Evolutionary conservation across 257 asterid species (phyloP).

Genomic region (Rauvolfia tetraphylla): DNA sequence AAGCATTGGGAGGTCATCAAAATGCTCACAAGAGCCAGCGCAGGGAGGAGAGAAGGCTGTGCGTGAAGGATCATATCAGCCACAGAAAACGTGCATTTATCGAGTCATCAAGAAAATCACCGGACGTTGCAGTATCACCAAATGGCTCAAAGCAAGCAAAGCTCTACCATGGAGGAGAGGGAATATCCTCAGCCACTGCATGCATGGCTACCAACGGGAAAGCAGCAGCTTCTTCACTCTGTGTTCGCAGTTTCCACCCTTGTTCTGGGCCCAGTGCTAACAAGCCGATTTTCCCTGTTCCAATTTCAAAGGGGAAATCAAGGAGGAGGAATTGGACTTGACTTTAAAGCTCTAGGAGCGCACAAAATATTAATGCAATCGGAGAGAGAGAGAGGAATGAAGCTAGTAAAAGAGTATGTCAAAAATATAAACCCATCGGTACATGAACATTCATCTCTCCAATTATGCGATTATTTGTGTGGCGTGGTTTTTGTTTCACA

Average conservation of each 20-base stretch:
- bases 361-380: background rate
- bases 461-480: too few species aligned
- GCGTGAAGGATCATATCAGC: too few species aligned
- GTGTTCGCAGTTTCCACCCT: too few species aligned
- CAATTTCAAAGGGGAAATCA: constrained; percentile 12
- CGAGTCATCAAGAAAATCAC: too few species aligned
- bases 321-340: constrained; percentile 34
- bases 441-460: too few species aligned
- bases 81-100: background rate
- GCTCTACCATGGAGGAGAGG: background rate
- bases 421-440: too few species aligned
- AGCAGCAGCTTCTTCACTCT: background rate
- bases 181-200: background rate
- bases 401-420: background rate
- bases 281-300: background rate
- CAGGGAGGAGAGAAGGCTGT: too few species aligned
- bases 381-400: too few species aligned
- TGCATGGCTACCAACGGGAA: background rate
- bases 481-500: too few species aligned
- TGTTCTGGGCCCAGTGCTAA: constrained; percentile 9
- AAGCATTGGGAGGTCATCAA: constrained; percentile 59
- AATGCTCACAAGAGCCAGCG: too few species aligned
- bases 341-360: constrained; percentile 37
- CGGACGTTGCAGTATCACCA: background rate
- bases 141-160: background rate